These are phyloP conservation scores for Citrus trifoliata DNA, from an alignment of 345 rosid genomes.

Conservation along the genomic window DNA sequence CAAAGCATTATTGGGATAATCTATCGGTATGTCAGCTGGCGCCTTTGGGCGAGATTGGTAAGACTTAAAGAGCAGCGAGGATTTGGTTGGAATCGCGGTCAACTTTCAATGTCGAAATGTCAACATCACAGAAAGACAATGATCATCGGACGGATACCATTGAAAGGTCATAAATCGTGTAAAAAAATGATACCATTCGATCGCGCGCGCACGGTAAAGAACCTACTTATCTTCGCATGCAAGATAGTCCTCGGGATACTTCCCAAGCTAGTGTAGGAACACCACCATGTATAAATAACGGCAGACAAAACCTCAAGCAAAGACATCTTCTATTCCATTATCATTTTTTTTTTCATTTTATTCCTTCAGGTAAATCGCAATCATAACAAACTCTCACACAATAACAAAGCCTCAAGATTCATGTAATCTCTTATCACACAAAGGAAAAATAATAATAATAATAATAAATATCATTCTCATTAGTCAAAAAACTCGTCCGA, in stretches of 20 bases:
- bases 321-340: background rate
- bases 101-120: background rate
- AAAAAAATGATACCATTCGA: background rate
- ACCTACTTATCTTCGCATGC: background rate
- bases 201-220: background rate
- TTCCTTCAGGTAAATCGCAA: background rate
- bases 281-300: background rate
- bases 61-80: no score
- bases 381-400: background rate
- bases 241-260: background rate
- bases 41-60: no score
- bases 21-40: no score
- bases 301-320: background rate
- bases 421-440: background rate
- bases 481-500: slow-evolving; percentile 27
- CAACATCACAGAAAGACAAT: background rate
- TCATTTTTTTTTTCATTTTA: background rate
- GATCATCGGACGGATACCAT: background rate
- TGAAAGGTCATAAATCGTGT: background rate
- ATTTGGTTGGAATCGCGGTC: background rate
- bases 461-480: background rate
- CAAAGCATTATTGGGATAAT: no score
- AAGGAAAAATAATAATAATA: background rate
- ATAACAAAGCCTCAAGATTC: background rate
- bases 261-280: background rate